Evolutionary conservation across 2,329 filamentous ascomycete genomes (phyloP), one percentile per base, ranked within the genome.

Genomic region (Colletotrichum musicola): DNA sequence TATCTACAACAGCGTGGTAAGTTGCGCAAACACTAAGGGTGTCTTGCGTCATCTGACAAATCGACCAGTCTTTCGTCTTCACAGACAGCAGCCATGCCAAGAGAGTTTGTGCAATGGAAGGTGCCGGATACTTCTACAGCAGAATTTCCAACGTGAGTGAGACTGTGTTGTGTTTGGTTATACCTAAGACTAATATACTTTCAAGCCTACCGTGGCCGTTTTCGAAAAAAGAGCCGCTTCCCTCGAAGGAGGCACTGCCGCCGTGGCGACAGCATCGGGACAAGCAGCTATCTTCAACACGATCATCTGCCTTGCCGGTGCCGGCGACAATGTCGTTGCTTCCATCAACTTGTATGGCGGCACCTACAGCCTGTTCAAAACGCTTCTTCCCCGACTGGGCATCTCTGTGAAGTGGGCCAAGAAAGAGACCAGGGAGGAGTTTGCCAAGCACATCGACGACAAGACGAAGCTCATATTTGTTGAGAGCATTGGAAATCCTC

Each of bases 351-450:
- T 98, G 66, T 97, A 98, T 81, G 95, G 95, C 72, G 95, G 94
- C 78, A 98, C 95, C 12, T 97, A 97, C 85, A 98, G 98, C 83
- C 95, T 98, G 83, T 89, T 98, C 83, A 98, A 98, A 83, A 94
- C 97, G 50, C 87, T 94, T 72, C 59, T 62, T 2, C 59, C 59
- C 4, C 49, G 59, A 7, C 59, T 62, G 0, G 56, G 56, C 1
- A 59, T 59, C 2, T 50, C 56, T 20, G 40, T 63, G 14, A 49
- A 47, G 85, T 97, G 64, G 92, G 93, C 5, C 89, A 94, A 16
- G 82, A 97, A 55, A 94, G 95, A 70, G 94, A 98, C 77, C 84
- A 85, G 47, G 95, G 93, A 77, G 96, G 95, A 83, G 97, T 97
- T 75, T 87, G 97, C 75, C 85, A 90, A 62, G 93, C 93, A 49